phyloP scores from a whole-genome alignment of 1,284 basidiomycete genomes.

The Sphaerobolus stellatus region DNA sequence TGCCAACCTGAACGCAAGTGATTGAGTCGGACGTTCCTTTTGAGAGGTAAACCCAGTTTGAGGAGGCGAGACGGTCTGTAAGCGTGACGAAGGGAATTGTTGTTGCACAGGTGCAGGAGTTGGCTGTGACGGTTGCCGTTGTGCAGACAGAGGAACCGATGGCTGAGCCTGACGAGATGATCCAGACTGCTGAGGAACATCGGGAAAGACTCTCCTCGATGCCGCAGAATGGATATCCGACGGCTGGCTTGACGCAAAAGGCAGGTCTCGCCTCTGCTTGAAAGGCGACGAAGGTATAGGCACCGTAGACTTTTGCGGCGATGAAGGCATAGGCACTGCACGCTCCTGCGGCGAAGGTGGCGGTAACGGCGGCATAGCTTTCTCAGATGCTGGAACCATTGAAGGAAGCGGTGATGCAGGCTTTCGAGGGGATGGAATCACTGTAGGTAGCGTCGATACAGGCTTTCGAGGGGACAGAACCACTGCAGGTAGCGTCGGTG shows the following conservation, averaged over 20 bases:
- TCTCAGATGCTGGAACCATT: too few species aligned
- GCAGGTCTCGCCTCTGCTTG: background rate
- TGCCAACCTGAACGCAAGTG: constrained; percentile 19
- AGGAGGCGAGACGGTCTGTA: constrained; percentile 11
- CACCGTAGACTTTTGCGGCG: background rate
- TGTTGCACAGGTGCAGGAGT: constrained; percentile 6
- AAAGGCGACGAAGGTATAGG: background rate
- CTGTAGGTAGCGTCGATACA: too few species aligned
- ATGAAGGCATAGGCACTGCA: background rate
- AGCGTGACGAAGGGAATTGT: background rate
- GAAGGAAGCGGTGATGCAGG: too few species aligned
- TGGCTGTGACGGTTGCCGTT: constrained; percentile 3
- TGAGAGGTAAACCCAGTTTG: constrained; percentile 2
- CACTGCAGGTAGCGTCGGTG: too few species aligned
- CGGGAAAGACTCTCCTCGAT: background rate
- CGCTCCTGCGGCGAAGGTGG: too few species aligned
- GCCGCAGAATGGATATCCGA: background rate
- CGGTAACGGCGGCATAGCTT: too few species aligned
- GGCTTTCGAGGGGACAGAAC: too few species aligned
- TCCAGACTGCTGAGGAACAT: background rate
- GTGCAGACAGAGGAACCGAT: background rate
- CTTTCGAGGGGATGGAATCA: too few species aligned
- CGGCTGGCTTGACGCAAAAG: background rate
- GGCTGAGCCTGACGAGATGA: background rate
- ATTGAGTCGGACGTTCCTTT: constrained; percentile 11